Conservation (phyloP, 306 rosid species). For the Herpetospermum pedunculosum region DNA sequence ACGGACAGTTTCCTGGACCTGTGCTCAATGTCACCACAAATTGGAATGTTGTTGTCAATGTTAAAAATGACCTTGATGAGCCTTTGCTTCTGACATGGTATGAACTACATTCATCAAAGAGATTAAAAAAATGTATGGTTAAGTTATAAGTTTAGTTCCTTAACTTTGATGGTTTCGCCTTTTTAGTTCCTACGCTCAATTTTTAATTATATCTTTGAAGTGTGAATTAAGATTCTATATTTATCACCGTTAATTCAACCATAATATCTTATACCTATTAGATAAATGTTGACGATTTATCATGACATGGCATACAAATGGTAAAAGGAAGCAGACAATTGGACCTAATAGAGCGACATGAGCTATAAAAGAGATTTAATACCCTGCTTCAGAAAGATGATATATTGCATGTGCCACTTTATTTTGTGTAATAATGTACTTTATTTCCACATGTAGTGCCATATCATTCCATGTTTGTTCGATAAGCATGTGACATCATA, state of each 20-base stretch:
- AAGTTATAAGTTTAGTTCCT: not conserved
- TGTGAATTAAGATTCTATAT: not conserved
- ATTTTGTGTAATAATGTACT: not conserved
- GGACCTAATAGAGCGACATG: not conserved
- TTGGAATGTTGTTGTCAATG: slow-evolving; percentile 88
- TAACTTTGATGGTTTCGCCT: not conserved
- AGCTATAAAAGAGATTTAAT: not conserved
- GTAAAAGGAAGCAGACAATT: not conserved
- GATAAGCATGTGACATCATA: not conserved
- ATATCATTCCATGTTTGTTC: not conserved
- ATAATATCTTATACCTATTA: not conserved
- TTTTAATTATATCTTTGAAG: not conserved
- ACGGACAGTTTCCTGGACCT: slow-evolving; percentile 75
- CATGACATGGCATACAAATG: not conserved
- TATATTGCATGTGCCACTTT: not conserved
- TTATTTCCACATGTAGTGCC: not conserved
- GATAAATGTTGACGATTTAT: not conserved
- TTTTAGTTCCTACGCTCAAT: not conserved
- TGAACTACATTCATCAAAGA: not conserved
- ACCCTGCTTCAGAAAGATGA: not conserved
- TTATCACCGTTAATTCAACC: not conserved
- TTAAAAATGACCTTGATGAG: slow-evolving; percentile 80
- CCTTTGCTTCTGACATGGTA: slow-evolving; percentile 89
- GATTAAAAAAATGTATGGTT: not conserved
- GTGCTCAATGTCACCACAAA: slow-evolving; percentile 72